Evolutionary conservation across 495 filamentous ascomycete genomes (phyloP), one percentile per base, ranked within the genome.

Genomic region (Penicillium macrosclerotiorum): DNA sequence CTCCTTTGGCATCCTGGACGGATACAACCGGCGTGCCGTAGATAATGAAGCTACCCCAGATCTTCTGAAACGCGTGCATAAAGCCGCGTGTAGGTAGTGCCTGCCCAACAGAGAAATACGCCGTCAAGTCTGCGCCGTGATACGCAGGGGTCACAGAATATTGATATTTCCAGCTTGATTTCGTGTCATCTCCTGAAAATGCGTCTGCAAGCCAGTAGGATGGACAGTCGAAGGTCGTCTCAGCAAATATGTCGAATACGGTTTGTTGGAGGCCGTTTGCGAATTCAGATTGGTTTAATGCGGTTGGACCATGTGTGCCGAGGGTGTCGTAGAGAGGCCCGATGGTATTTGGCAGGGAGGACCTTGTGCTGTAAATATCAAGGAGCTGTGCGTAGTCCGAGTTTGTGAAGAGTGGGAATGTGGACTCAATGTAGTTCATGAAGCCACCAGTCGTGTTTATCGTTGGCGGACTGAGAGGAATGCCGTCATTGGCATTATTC

Each of bases 201-300:
- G 79, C 81, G 22, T 77, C 71, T 7, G 78, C 80, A 26, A 85
- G 66, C 81, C 80, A 87, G 56, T 83, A 78, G 1, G 78, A 69
- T 0, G 82, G 79, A 49, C 82, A 87, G 50, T 70, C 65, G 41
- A 86, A 84, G 5, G 71, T 78, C 9, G 73, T 76, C 58, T 87
- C 83, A 42, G 76, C 77, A 40, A 76, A 79, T 41, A 85, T 52
- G 22, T 59, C 33, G 16, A 59, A 51, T 1, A 51, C 40, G 0
- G 55, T 52, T 43, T 78, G 68, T 35, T 82, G 74, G 39, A 81
- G 76, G 4, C 71, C 70, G 0, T 68, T 75, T 5, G 63, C 77
- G 27, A 80, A 72, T 22, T 64, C 48, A 19, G 62, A 63, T 12
- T 74, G 67, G 39, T 82, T 79, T 22, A 74, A 44, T 2, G 61